These are phyloP conservation scores for Phaffomyces antillensis DNA, from an alignment of 805 yeast species.

Conservation along the genomic window DNA sequence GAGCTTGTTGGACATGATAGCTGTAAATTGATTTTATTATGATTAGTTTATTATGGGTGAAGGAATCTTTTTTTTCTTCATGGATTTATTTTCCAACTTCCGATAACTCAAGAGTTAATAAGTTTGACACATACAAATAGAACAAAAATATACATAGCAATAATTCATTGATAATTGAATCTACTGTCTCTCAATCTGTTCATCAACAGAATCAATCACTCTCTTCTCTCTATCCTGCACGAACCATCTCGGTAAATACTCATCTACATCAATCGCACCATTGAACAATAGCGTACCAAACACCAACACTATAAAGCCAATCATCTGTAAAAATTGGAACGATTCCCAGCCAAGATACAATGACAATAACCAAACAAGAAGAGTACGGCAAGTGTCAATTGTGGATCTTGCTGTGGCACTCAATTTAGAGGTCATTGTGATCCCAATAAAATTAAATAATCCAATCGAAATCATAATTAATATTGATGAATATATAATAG, in stretches of 20 bases:
- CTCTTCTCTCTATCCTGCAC: conserved; percentile 23
- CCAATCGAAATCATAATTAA: conserved; percentile 69
- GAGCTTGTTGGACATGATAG: conserved; percentile 35
- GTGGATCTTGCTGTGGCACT: conserved; percentile 78
- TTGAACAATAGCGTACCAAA: conserved; percentile 71
- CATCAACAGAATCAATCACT: conserved; percentile 32
- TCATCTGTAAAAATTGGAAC: conserved; percentile 51
- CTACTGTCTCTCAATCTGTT: conserved; percentile 33
- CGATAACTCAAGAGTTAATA: no score
- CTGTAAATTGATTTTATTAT: no score
- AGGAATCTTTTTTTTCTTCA: no score
- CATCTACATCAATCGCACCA: conserved; percentile 52
- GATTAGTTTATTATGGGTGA: background rate
- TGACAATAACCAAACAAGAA: conserved; percentile 70
- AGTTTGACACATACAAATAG: no score
- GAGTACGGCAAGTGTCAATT: conserved; percentile 69
- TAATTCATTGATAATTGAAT: no score
- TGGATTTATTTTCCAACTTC: no score
- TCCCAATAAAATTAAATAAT: conserved; percentile 65
- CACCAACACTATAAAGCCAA: conserved; percentile 58
- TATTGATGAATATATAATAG: conserved; percentile 46
- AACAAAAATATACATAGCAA: no score
- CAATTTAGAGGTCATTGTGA: conserved; percentile 54
- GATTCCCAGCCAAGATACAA: conserved; percentile 68
- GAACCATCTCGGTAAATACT: conserved; percentile 42